Conservation (phyloP, 805 yeast species). For the Candida ulmi region DNA sequence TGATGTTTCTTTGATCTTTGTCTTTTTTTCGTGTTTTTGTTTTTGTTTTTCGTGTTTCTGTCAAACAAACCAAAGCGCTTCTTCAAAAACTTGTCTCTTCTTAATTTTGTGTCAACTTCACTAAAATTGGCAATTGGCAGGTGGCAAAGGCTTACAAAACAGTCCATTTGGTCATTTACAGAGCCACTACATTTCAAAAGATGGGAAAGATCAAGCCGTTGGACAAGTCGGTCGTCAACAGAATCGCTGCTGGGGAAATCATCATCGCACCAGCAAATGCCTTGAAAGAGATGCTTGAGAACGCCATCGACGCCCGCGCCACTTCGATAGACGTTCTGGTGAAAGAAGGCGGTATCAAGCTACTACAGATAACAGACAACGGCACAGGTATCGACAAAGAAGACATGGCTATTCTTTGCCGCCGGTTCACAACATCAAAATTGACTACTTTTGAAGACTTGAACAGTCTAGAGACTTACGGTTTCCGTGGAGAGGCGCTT, state of each 20-base stretch:
- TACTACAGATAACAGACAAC: slow-evolving; percentile 83
- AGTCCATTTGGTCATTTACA: no score
- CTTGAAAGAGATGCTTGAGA: slow-evolving; percentile 86
- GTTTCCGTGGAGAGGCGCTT: slow-evolving; percentile 94
- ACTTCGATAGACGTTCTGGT: slow-evolving; percentile 69
- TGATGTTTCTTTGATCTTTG: no score
- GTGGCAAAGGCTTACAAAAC: no score
- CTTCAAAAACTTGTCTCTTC: no score
- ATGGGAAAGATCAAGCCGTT: slow-evolving; percentile 42
- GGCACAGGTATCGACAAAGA: slow-evolving; percentile 75
- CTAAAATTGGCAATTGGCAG: no score
- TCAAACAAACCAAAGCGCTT: no score
- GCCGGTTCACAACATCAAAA: slow-evolving; percentile 90
- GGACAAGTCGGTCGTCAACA: slow-evolving; percentile 70
- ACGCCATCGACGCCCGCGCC: slow-evolving; percentile 82
- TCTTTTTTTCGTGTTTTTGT: no score
- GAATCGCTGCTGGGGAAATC: slow-evolving; percentile 97
- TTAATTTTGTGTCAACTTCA: no score
- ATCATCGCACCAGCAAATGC: slow-evolving; percentile 94
- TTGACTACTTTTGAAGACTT: slow-evolving; percentile 71
- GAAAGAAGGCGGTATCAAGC: slow-evolving; percentile 89
- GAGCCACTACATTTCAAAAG: no score
- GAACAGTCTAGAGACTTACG: slow-evolving; percentile 67
- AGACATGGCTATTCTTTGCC: slow-evolving; percentile 78
- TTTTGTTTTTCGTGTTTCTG: no score